A percentile compares a stretch with the other conserved stretches of the same genome.
phyloP scores from a whole-genome alignment of 805 yeast genomes.

The Saccharomycopsis synnaedendra region DNA sequence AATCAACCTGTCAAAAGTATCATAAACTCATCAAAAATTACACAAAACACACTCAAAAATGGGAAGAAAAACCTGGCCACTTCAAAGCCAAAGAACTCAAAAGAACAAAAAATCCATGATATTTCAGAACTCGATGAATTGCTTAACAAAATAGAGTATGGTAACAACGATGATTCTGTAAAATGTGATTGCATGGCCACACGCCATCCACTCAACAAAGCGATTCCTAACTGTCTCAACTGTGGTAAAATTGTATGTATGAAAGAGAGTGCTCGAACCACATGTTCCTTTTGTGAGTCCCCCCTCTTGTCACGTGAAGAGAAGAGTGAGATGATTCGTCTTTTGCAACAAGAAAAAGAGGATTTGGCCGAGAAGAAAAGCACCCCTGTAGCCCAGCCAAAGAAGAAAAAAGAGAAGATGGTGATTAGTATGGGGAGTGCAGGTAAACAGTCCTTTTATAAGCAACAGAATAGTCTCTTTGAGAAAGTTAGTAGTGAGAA shows the following conservation, averaged over 20 bases:
- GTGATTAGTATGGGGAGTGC: slow-evolving; percentile 43
- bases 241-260: slow-evolving; percentile 92
- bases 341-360: slow-evolving; percentile 43
- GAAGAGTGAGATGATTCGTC: slow-evolving; percentile 39
- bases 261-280: slow-evolving; percentile 73
- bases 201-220: slow-evolving; percentile 76
- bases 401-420: slow-evolving; percentile 34
- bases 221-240: slow-evolving; percentile 86
- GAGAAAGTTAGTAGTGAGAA: slow-evolving; percentile 28
- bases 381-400: slow-evolving; percentile 20
- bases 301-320: slow-evolving; percentile 58
- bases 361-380: slow-evolving; percentile 22
- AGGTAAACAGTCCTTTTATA: slow-evolving; percentile 47
- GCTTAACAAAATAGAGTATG: slow-evolving; percentile 39
- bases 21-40: not conserved
- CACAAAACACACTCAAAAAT: not conserved
- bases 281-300: slow-evolving; percentile 74
- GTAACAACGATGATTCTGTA: slow-evolving; percentile 19
- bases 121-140: slow-evolving; percentile 58
- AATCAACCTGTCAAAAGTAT: no score
- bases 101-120: slow-evolving; percentile 36
- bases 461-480: slow-evolving; percentile 56
- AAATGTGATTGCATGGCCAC: slow-evolving; percentile 79
- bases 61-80: slow-evolving; percentile 5
- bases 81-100: slow-evolving; percentile 25